These are phyloP conservation scores for Auxenochlorella pyrenoidosa DNA, from an alignment of 139 green algal genomes.

Conservation along the genomic window DNA sequence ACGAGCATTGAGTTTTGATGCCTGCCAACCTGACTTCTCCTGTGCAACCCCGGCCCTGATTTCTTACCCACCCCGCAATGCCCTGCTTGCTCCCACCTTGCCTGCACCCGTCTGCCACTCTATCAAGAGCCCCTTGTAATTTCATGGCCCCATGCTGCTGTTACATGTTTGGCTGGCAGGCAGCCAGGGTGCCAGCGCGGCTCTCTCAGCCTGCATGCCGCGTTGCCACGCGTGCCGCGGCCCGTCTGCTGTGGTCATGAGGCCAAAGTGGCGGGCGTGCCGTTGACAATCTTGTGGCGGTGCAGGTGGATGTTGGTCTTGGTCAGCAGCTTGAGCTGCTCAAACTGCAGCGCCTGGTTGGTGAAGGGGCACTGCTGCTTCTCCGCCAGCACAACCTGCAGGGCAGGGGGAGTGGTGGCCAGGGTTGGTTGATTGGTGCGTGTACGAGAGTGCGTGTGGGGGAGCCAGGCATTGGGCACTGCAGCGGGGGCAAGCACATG, in stretches of 20 bases:
- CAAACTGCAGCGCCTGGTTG: constrained; percentile 71
- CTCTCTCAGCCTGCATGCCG: neutral
- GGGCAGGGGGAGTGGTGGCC: too few relatives aligned
- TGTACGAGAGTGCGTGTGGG: too few relatives aligned
- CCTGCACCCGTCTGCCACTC: neutral
- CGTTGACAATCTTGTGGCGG: constrained; percentile 57
- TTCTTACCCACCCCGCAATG: too few relatives aligned
- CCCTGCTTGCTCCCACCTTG: neutral
- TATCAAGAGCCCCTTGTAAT: neutral
- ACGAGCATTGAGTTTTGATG: too few relatives aligned
- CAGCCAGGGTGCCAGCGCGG: neutral
- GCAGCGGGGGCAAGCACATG: too few relatives aligned
- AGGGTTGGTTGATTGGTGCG: too few relatives aligned
- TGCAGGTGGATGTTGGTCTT: constrained; percentile 83
- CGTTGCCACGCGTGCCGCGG: too few relatives aligned
- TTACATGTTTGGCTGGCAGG: neutral
- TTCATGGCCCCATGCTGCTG: neutral
- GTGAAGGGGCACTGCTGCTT: constrained; percentile 90
- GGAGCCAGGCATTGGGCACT: too few relatives aligned
- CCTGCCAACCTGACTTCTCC: too few relatives aligned
- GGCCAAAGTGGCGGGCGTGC: neutral
- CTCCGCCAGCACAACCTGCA: constrained; percentile 79
- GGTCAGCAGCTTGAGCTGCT: constrained; percentile 81
- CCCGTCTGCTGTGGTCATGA: neutral
- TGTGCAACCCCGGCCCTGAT: too few relatives aligned